Evolutionary conservation across 495 filamentous ascomycete species (phyloP).

Genomic region (Astrothelium subdiscretum): DNA sequence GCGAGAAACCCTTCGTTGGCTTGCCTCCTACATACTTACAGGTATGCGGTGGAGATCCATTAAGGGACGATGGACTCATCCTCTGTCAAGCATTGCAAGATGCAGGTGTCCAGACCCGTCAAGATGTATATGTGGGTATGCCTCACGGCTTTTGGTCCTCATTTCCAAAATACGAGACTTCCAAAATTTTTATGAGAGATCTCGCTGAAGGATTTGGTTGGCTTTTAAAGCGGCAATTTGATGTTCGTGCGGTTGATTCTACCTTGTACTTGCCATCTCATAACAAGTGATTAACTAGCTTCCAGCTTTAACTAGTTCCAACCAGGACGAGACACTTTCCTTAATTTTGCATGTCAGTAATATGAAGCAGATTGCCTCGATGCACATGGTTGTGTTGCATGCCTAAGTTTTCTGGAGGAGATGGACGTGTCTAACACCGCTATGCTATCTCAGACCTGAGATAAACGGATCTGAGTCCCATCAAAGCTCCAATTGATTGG

Average conservation of each 20-base stretch:
- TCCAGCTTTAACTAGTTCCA: no score
- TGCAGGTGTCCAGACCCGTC: slow-evolving; percentile 23
- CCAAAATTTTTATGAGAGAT: slow-evolving; percentile 10
- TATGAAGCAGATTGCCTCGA: no score
- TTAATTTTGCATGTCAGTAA: no score
- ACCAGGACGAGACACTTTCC: no score
- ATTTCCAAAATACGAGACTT: slow-evolving; percentile 10
- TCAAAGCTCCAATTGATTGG: no score
- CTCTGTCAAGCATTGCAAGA: slow-evolving; percentile 4
- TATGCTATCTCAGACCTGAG: no score
- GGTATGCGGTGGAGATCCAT: slow-evolving; percentile 22
- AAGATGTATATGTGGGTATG: slow-evolving; percentile 32
- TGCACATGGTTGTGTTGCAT: no score
- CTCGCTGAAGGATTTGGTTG: slow-evolving; percentile 12
- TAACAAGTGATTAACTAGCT: neutral
- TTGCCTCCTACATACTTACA: slow-evolving; percentile 31
- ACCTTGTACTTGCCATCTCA: neutral
- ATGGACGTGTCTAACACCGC: no score
- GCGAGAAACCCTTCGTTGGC: neutral
- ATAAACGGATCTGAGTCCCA: no score
- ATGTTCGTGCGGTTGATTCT: neutral
- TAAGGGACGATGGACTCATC: slow-evolving; percentile 21
- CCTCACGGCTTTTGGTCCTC: slow-evolving; percentile 28
- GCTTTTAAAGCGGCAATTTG: slow-evolving; percentile 8
- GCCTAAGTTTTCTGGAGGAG: no score